Base-by-base conservation (phyloP, 2,329 filamentous ascomycete genomes). In the Alternaria triticimaculans region DNA sequence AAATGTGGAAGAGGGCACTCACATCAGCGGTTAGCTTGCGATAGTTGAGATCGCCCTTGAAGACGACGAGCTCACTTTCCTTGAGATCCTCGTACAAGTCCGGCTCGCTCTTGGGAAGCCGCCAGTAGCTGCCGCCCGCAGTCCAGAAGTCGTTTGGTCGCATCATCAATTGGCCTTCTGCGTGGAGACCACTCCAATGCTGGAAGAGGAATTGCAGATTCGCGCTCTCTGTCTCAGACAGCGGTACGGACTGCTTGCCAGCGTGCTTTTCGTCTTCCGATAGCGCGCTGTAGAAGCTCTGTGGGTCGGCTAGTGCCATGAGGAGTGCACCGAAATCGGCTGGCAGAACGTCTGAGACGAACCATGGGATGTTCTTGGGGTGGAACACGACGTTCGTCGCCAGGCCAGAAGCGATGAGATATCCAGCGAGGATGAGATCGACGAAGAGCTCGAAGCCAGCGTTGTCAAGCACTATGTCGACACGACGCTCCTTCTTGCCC, bases 1-100 rank as follows among this genome's bases (percentile, higher is more conserved):
- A 15, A 18, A n/a, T 50, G 45, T 8, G 18, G 23, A 18, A 53
- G 33, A 20, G 21, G n/a, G 12, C 20, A 84, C 90, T 84, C 82
- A 95, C 93, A 84, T 99, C 96, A 53, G 89, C 92, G 28, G 91
- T 94, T 69, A 99, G 81, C 81, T 99, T 99, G 65, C 96, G 87
- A 81, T 98, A 99, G 82, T 99, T 99, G 71, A 99, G 80, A 78
- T 99, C 96, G 3, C 96, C 96, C 84, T 99, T 99, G 85, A 98
- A 98, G 60, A 99, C 89, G 12, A 97, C 93, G 18, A 99, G 84
- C 79, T 97, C 92, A 69, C 92, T 92, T 65, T 88, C 82, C 83
- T 94, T 90, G 60, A 99, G 82, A 75, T 98, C 95, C 7, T 92
- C 86, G 56, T 88, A 86, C 12, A 99, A 82, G 26, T 87, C 85